Evolutionary conservation across 2,329 filamentous ascomycete species (phyloP).

Genomic region (Aureobasidium subglaciale): DNA sequence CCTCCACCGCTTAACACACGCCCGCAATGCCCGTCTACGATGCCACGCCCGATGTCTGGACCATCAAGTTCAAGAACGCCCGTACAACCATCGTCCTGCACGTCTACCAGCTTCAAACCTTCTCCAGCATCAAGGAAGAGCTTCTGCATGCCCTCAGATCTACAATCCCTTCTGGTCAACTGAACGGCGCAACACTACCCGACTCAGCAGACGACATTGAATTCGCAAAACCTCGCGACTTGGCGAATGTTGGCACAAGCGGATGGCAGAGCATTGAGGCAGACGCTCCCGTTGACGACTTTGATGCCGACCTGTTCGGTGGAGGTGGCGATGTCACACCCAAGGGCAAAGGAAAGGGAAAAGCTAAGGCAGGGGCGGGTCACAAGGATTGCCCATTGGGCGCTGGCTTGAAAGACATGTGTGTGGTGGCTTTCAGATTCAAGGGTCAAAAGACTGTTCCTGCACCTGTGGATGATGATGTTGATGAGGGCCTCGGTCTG

Average conservation of each 20-base stretch:
- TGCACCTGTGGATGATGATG: constrained; percentile 10
- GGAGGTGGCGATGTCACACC: constrained; percentile 16
- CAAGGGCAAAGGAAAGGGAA: constrained; percentile 35
- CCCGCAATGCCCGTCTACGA: constrained; percentile 20
- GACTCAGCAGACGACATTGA: constrained; percentile 32
- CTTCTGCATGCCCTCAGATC: constrained; percentile 37
- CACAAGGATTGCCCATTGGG: constrained; percentile 33
- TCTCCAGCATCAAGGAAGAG: constrained; percentile 34
- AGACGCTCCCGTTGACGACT: constrained; percentile 20
- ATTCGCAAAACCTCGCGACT: constrained; percentile 35
- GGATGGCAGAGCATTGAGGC: constrained; percentile 34
- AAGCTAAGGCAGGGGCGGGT: constrained; percentile 26
- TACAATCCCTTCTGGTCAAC: constrained; percentile 29
- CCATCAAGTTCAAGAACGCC: constrained; percentile 41
- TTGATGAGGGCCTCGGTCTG: constrained; percentile 21
- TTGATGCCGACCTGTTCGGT: constrained; percentile 23
- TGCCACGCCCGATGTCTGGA: constrained; percentile 29
- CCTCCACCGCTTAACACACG: too few species aligned
- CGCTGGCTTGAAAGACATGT: constrained; percentile 27
- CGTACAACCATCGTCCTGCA: constrained; percentile 42
- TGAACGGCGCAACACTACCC: constrained; percentile 33
- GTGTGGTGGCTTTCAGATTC: constrained; percentile 31
- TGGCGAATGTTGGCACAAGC: constrained; percentile 29
- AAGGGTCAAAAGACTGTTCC: background rate
- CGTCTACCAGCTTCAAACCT: constrained; percentile 36